Percentiles rank a stretch among this genome's conserved stretches.
These are phyloP conservation scores for Paecilomyces sp. DNA, from an alignment of 2,329 filamentous ascomycete species.

Conservation along the genomic window DNA sequence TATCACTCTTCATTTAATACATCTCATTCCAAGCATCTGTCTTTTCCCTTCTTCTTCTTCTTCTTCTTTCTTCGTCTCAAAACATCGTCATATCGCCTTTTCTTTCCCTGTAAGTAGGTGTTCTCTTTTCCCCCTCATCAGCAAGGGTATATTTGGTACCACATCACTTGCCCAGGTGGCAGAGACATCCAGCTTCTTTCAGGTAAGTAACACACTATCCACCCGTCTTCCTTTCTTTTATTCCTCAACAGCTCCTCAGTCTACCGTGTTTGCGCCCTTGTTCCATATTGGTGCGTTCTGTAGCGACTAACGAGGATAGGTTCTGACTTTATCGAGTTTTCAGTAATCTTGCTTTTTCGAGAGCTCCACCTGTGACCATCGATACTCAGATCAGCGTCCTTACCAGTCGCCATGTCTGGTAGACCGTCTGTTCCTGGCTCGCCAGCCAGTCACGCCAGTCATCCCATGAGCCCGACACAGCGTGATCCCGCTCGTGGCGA, in stretches of 20 bases:
- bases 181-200: neutral
- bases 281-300: neutral
- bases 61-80: neutral
- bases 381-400: neutral
- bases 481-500: constrained; percentile 4
- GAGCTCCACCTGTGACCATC: neutral
- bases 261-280: neutral
- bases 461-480: neutral
- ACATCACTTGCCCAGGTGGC: neutral
- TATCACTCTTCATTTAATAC: constrained; percentile 1
- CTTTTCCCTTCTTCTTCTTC: neutral
- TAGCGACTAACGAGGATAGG: neutral
- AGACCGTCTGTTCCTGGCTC: neutral
- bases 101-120: neutral
- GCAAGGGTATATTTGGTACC: neutral
- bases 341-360: neutral
- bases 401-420: neutral
- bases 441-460: neutral
- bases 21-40: neutral
- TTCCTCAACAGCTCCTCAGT: neutral
- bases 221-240: neutral
- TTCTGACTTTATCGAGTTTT: neutral
- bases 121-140: neutral
- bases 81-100: neutral
- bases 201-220: neutral